Evolutionary conservation across 129 eudicot species (phyloP), one percentile per base, ranked within the genome.

Genomic region (Arctium minus): DNA sequence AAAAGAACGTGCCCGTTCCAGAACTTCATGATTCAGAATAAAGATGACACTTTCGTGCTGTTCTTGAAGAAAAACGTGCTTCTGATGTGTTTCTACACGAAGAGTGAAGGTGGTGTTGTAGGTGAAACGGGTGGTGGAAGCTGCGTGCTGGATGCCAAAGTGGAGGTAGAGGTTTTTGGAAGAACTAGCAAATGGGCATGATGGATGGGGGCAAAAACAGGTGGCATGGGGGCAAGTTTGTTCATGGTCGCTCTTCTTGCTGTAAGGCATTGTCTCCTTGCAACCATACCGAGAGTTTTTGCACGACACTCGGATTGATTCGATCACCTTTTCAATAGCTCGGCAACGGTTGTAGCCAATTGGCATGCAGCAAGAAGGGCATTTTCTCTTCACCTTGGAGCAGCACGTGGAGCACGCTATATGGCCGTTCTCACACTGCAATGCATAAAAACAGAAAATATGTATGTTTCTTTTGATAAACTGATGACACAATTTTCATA

Each of bases 341-440:
- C 98, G 79, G 77, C 98, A 94, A 7, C 98, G 93, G 76, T 87
- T 94, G 82, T 87, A 87, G 56, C 97, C 97, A 42, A 90, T 90
- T 6, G 90, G 89, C 80, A 85, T 82, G 83, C 85, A 85, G 87
- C 97, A 92, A 22, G 92, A 87, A 11, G 97, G 92, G 71, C 97
- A 92, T 74, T 80, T 90, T 87, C 88, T 80, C n/a, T 72, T 69
- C 42, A 92, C 82, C 76, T 90, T 92, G 75, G 36, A 15, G 86
- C 94, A 90, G 89, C 97, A 92, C 30, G 80, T 73, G 62, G 85
- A 73, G 79, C 97, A 92, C 3, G 94, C 94, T 69, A 88, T 80
- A 76, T 92, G 97, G 73, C 97, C 97, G 70, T 90, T 92, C 64
- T 88, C 94, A 64, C 97, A 92, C 97, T 92, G 84, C 44, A 84